A percentile compares a stretch with the other conserved stretches of the same genome.
phyloP scores from a whole-genome alignment of 306 rosid species.

The Potentilla sterilis region DNA sequence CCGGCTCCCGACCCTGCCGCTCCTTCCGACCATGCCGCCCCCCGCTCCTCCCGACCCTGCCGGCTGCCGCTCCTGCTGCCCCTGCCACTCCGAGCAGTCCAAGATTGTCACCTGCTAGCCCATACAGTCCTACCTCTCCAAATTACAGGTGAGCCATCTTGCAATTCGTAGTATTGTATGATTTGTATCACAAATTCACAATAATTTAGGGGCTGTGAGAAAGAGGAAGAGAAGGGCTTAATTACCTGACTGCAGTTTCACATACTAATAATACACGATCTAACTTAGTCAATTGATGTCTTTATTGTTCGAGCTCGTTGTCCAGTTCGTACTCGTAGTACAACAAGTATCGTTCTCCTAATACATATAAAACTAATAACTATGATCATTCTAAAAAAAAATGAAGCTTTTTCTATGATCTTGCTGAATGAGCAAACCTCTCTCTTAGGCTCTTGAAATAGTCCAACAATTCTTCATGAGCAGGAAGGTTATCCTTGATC shows the following conservation, averaged over 20 bases:
- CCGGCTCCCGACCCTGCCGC: too few species aligned
- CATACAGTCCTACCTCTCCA: constrained; percentile 95
- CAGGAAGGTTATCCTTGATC: constrained; percentile 20
- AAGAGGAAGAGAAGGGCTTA: not conserved
- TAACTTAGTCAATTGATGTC: too few species aligned
- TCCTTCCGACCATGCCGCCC: too few species aligned
- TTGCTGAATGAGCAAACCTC: not conserved
- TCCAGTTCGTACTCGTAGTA: too few species aligned
- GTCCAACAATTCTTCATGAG: constrained; percentile 9
- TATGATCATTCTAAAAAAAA: too few species aligned
- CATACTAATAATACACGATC: too few species aligned
- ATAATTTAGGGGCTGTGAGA: too few species aligned
- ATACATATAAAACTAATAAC: not conserved
- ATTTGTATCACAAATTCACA: too few species aligned
- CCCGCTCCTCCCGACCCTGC: too few species aligned
- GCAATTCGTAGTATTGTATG: not conserved
- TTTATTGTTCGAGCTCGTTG: too few species aligned
- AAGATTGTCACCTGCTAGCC: constrained; percentile 90
- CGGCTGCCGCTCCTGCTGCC: constrained; percentile 22
- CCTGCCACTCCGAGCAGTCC: constrained; percentile 81
- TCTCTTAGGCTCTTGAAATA: constrained; percentile 13
- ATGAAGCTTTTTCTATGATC: not conserved
- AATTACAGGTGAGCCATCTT: constrained; percentile 67
- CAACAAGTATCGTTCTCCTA: not conserved
- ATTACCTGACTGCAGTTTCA: constrained; percentile 15